Base-by-base conservation (phyloP, 805 yeast genomes). In the Wickerhamiella galacta region DNA sequence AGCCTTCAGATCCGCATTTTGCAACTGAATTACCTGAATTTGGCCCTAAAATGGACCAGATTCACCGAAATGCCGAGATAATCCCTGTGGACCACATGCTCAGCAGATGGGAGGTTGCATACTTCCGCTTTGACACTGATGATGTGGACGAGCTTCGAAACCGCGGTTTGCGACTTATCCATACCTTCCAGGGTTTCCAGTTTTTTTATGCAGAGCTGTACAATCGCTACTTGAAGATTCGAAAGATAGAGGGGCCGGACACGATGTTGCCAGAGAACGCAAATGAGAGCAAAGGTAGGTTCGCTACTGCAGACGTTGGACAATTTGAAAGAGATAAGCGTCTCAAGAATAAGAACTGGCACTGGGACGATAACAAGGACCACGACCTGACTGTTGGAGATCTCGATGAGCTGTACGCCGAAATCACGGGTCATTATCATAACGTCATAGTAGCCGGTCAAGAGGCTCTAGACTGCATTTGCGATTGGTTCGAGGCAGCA, bases 1-100 rank as follows among this genome's bases (percentile, higher is more conserved):
- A 35, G 4, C 53, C 51, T 2, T 40, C 48, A 7, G 33, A 38
- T 30, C 25, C 28, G 5, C 21, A 25, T 2, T 40, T 24, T 16
- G 18, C 17, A n/a, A n/a, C n/a, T 2, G 18, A 14, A 4, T 1
- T 28, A 4, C 19, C 23, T 4, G 16, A 22, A 4, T 15, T 21
- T 6, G 19, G 28, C n/a, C 16, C 11, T 1, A 22, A 25, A 8
- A 17, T 28, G 15, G 19, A 31, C 4, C 30, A 24, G 11, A 12
- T 29, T 1, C 33, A 39, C 2, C 28, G n/a, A 16, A 23, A 31
- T 11, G 17, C 24, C 6, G 27, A 22, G 28, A n/a, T 16, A 5
- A 28, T 32, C 11, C 28, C 26, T 10, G 21, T 21, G 12, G 35
- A 32, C 25, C 26, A 27, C 17, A 21, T 32, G 21, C 20, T 32